A percentile compares a stretch with the other conserved stretches of the same genome.
These are phyloP conservation scores for Aspergillus carbonarius DNA, from an alignment of 2,329 filamentous ascomycete species.

Conservation along the genomic window DNA sequence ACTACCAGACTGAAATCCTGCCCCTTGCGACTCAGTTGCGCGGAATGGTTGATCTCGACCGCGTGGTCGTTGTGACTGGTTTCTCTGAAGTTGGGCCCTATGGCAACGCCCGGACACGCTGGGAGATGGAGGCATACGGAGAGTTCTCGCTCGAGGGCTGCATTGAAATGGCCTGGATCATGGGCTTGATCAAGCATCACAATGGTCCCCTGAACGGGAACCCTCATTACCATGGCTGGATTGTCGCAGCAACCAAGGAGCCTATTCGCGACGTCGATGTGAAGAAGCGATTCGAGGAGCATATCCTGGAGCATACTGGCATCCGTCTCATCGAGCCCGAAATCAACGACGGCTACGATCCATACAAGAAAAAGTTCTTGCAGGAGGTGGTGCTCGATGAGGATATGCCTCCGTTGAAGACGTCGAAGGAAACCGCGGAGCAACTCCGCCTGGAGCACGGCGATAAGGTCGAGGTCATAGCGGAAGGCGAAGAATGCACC, in stretches of 20 bases:
- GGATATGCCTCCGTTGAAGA: slow-evolving; percentile 78
- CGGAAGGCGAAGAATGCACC: slow-evolving; percentile 44
- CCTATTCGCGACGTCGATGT: slow-evolving; percentile 4
- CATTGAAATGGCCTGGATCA: slow-evolving; percentile 12
- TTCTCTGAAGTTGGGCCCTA: slow-evolving; percentile 8
- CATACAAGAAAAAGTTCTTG: slow-evolving; percentile 91
- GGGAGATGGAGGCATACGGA: slow-evolving; percentile 10
- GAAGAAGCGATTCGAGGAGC: slow-evolving; percentile 2
- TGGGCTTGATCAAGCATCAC: slow-evolving; percentile 5
- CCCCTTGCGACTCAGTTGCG: neutral
- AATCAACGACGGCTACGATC: slow-evolving; percentile 53
- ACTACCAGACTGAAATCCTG: slow-evolving; percentile 4
- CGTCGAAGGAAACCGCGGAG: slow-evolving; percentile 4
- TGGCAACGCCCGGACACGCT: slow-evolving; percentile 7
- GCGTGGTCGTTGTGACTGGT: slow-evolving; percentile 4
- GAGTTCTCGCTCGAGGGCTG: slow-evolving; percentile 5
- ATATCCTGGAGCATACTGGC: slow-evolving; percentile 85
- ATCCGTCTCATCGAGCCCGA: slow-evolving; percentile 71
- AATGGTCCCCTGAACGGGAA: neutral
- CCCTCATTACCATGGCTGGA: slow-evolving; percentile 3
- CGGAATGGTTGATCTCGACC: slow-evolving; percentile 3
- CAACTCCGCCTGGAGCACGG: slow-evolving; percentile 4
- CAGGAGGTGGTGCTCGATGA: slow-evolving; percentile 95
- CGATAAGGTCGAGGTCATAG: neutral
- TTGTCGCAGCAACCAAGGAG: neutral